Evolutionary conservation across 306 rosid species (phyloP), one percentile per base, ranked within the genome.

Genomic region (Dryas octopetala): DNA sequence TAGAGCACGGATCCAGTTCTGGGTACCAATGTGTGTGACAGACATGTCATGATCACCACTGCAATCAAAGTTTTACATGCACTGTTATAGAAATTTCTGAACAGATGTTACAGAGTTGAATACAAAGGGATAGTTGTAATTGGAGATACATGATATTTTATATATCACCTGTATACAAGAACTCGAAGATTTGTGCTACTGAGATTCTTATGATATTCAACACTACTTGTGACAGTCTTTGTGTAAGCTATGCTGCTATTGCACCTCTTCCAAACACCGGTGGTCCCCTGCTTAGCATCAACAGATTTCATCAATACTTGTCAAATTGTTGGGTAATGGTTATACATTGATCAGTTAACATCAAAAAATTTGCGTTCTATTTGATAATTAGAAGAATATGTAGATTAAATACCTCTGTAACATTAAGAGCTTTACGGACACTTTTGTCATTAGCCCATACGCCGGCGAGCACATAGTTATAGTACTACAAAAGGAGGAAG

Each of bases 11-110:
- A 78, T 78, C 82, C 82, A 78, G 13, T 64, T 59, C 58, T 71
- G 73, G 40, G 82, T 78, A 58, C 82, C 82, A 57, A 78, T 8
- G 49, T 71, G 82, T 45, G 82, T 55, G 44, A 78, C 77, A 23
- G 73, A 71, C 73, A 71, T 0, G 60, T 78, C 82, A 78, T 78
- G 82, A 66, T 78, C 77, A 50, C 82, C 82, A 54, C 82, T 78
- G 72, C 44, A 60, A 76, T 54, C 15, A 17, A 13, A 44, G 15
- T 44, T 65, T 65, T 43, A 9, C 16, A 4, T 10, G 32, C 52
- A 43, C 13, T 44, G 70, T 45, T 44, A 43, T 17, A 44, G 52
- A 65, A 65, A 23, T 65, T 38, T 65, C 15, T 5, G 23, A 46
- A 44, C 45, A 45, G 52, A n/a, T 43, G 8, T 62, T 3, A 32